Base-by-base conservation (phyloP, 495 filamentous ascomycete genomes). In the Podospora anserina region DNA sequence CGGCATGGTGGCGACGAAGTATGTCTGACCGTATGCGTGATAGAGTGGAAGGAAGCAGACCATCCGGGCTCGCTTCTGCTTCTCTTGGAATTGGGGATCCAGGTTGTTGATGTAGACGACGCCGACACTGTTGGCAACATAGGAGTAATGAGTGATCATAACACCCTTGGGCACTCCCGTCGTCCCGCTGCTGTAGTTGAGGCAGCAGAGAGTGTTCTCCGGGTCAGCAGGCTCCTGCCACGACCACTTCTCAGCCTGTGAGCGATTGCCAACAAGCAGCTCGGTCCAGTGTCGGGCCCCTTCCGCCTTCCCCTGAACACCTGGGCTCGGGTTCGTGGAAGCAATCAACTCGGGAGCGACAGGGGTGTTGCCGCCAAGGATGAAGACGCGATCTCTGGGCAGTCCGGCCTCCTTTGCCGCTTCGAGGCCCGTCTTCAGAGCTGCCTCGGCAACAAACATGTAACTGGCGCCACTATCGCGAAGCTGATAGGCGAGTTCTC, bases 161-260 rank as follows among this genome's bases (percentile, higher is more conserved):
- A 94, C 92, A 26, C 92, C 92, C 75, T 96, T 96, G 16, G 92
- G 90, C 5, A 91, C 81, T 3, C 92, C 92, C 0, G 92, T 96
- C 7, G 92, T 96, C 3, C 92, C 92, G 62, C 83, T 87, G 65
- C 83, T 88, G 78, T 93, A 93, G 71, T 92, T 92, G 64, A 94
- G 82, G 59, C 80, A 83, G 70, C 82, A 82, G 6, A 78, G 73
- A 7, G 79, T 78, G 56, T 65, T 64, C 7, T 65, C 70, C 0
- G 82, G 64, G 64, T 83, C 74, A 4, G 66, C 53, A 0, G 80
- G 79, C 49, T 82, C 80, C 57, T 70, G 44, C 79, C 78, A 82
- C 68, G 78, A 75, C 71, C 82, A 88, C 28, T 73, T 76, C 34
- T 80, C 73, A 20, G 83, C 79, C n/a, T 78, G 64, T 26, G 68